phyloP scores from a whole-genome alignment of 805 yeast species.

The Myxozyma neglecta region DNA sequence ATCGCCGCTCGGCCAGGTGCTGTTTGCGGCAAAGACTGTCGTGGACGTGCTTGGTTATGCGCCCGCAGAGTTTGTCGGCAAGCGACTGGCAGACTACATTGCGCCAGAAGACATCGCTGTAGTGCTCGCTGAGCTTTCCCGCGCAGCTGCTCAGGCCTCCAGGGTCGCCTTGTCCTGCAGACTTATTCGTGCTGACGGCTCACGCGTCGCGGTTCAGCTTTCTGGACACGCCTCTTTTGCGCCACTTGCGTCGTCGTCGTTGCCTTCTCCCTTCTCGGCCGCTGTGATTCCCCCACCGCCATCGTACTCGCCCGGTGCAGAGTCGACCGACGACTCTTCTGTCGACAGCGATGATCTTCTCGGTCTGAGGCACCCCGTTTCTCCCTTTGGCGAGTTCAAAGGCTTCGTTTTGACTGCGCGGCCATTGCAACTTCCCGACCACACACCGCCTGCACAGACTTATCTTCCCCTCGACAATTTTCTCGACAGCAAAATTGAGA shows the following conservation, averaged over 20 bases:
- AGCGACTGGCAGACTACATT: conserved; percentile 13
- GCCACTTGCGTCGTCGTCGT: not conserved
- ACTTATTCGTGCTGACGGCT: conserved; percentile 7
- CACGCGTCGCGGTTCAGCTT: conserved; percentile 13
- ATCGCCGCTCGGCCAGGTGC: conserved; percentile 4
- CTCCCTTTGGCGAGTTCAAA: conserved; percentile 19
- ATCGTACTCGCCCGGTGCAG: conserved; percentile 9
- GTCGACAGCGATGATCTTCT: conserved; percentile 8
- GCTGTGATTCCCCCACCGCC: not conserved
- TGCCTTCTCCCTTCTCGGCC: not conserved
- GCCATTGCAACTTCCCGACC: conserved; percentile 12
- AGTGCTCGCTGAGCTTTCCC: conserved; percentile 15
- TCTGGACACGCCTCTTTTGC: conserved; percentile 21
- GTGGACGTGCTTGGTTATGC: conserved; percentile 22
- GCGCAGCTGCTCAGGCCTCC: conserved; percentile 14
- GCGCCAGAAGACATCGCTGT: conserved; percentile 24
- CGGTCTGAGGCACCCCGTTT: not conserved
- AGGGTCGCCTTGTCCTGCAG: conserved; percentile 16
- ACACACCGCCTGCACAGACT: not conserved
- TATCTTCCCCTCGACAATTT: conserved; percentile 22
- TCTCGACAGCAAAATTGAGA: conserved; percentile 29
- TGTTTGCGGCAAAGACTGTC: conserved; percentile 29
- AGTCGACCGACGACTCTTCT: conserved; percentile 7
- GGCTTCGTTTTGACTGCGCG: conserved; percentile 30
- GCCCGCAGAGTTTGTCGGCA: conserved; percentile 22